phyloP scores from a whole-genome alignment of 352 stramenopile genomes.

The Peronospora destructor region DNA sequence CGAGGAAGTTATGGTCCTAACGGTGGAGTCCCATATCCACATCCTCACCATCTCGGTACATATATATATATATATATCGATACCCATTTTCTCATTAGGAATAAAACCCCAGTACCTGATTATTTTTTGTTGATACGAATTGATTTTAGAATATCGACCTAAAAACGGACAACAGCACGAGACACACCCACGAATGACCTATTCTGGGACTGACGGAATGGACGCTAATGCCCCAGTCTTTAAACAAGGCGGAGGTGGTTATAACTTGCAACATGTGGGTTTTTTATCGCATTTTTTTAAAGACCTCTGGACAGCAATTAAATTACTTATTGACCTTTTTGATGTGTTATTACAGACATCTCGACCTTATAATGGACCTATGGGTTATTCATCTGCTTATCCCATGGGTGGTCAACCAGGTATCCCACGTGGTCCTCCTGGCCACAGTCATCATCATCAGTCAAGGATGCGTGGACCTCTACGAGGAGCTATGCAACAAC shows the following conservation, averaged over 20 bases:
- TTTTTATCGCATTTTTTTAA: neutral
- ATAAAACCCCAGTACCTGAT: neutral
- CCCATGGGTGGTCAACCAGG: constrained; percentile 25
- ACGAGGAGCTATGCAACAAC: constrained; percentile 30
- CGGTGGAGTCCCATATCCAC: constrained; percentile 23
- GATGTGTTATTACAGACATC: constrained; percentile 16
- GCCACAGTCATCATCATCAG: constrained; percentile 32
- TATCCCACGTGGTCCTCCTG: constrained; percentile 37
- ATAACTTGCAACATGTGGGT: constrained; percentile 40
- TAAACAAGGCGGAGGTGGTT: constrained; percentile 34
- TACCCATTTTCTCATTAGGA: neutral
- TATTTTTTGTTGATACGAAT: neutral
- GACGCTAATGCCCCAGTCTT: constrained; percentile 36
- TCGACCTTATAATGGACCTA: constrained; percentile 36
- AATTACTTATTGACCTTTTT: neutral
- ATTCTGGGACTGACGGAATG: constrained; percentile 29
- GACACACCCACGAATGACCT: constrained; percentile 20
- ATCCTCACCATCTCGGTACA: constrained; percentile 37
- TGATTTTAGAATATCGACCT: constrained; percentile 37
- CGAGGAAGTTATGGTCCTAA: constrained; percentile 27
- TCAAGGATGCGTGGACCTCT: constrained; percentile 33
- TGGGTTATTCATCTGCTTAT: constrained; percentile 31
- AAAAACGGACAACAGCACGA: constrained; percentile 29
- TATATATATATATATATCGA: no score
- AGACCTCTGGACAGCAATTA: neutral